Base-by-base conservation (phyloP, 345 rosid species). In the Pelargonium nanum region DNA sequence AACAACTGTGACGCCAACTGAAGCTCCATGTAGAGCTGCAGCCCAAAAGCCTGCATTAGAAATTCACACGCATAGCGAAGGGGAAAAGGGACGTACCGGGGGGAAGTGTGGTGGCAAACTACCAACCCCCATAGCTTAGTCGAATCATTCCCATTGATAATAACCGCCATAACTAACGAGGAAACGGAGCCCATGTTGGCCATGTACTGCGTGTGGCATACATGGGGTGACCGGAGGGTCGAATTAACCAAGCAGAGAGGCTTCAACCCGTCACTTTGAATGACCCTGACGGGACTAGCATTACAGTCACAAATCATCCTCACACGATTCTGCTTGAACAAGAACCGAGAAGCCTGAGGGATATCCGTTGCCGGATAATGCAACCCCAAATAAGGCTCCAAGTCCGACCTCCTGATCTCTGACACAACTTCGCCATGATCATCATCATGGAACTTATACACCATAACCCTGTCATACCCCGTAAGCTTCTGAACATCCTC, bases 361-460 rank as follows among this genome's bases (percentile, higher is more conserved):
- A 91, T 88, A 78, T 88, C 91, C 0, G 85, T 80, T 7, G 93
- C 86, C n/a, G 96, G 97, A 72, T 84, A 91, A 73, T 91, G 97
- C 69, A 85, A 65, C 24, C 94, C 96, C 73, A 84, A 77, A 56
- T 82, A 87, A n/a, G 97, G 96, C 59, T 88, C 96, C 53, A 91
- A 76, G 77, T 91, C 88, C 55, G 91, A 80, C 68, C 91, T 81
- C 61, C 89, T 80, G 12, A 85, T 82, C 80, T 91, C 97, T 0
- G 96, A 88, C 16, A 91, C 76, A 60, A 88, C 88, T 70, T 91
- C 89, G 25, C 97, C 97, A 63, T 88, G 96, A 55, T 81, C 88
- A 75, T 88, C 96, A 50, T 84, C 94, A 65, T 91, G 96, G 66
- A 91, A 88, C 71, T 81, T 84, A 55, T 88, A 91, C 2, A 85